A percentile compares a stretch with the other conserved stretches of the same genome.
Evolutionary conservation across 75 land plant species (phyloP).

Genomic region (Cunninghamia lanceolata): DNA sequence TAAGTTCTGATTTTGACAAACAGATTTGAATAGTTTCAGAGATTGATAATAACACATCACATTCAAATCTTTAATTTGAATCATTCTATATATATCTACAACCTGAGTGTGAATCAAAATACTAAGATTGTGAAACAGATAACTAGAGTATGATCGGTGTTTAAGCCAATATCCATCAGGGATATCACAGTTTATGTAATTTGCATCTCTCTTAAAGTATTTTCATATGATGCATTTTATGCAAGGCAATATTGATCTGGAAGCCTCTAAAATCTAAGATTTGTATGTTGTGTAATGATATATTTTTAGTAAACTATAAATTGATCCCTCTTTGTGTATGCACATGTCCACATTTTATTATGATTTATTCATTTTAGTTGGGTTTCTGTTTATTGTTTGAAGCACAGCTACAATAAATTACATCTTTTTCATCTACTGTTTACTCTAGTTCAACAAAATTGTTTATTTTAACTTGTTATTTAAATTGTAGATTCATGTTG

Average conservation of each 20-base stretch:
- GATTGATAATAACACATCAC: too few relatives aligned
- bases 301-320: not conserved
- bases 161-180: too few relatives aligned
- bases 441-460: not conserved
- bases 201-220: not conserved
- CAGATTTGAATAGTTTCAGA: too few relatives aligned
- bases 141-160: too few relatives aligned
- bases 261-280: not conserved
- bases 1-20: too few relatives aligned
- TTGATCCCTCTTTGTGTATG: not conserved
- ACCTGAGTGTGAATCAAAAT: too few relatives aligned
- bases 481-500: constrained; percentile 75
- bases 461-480: not conserved
- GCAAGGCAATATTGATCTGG: not conserved
- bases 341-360: not conserved
- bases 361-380: not conserved
- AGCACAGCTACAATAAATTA: not conserved
- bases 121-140: too few relatives aligned
- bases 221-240: not conserved
- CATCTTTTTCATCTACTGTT: not conserved
- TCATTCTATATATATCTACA: too few relatives aligned
- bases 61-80: too few relatives aligned
- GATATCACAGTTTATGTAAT: not conserved
- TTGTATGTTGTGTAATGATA: not conserved
- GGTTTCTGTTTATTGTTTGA: not conserved